Evolutionary conservation across 768 basidiomycete genomes (phyloP), one percentile per base, ranked within the genome.

Genomic region (Termitomyces sp.): DNA sequence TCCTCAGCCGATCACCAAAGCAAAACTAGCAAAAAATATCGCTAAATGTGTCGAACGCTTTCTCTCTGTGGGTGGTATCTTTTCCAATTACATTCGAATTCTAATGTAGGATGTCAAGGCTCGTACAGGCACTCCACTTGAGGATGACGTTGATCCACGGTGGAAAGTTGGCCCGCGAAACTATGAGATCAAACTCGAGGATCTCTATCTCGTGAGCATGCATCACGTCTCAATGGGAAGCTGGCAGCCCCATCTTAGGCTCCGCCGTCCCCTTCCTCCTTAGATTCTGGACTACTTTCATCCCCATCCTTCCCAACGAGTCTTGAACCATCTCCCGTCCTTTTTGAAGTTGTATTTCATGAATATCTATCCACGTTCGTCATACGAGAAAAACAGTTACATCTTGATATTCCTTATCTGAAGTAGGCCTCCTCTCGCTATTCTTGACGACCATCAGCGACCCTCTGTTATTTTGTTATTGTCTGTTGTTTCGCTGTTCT

Each of bases 171-270:
- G 86, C 16, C 63, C 68, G 14, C 73, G 71, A n/a, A 66, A 69
- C n/a, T 66, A 72, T 40, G 72, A 79, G 58, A 85, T 91, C 69
- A 79, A 69, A 37, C 72, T 87, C 4, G 86, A 87, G 29, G 82
- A 91, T 66, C 75, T 92, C 49, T 73, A 86, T 49, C 80, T 92
- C 44, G 86, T 92, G 62, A 87, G 87, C 62, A 82, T 91, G 53
- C 89, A 91, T 70, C 90, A 92, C 61, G 88, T 91, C 51, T 90
- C 89, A 12, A 83, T 89, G 71, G 89, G 90, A 11, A 86, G 84
- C 56, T 92, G 89, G 89, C 89, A 92, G 58, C 87, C 89, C 21
- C 88, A 91, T 56, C 71, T 91, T 44, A 80, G 87, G 66, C 75
- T 90, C 35, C 69, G 73, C 38, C 77, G 74, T 23, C 78, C 78